A percentile compares a stretch with the other conserved stretches of the same genome.
These are phyloP conservation scores for Theileria equi DNA, from an alignment of 169 alveolate genomes.

Conservation along the genomic window DNA sequence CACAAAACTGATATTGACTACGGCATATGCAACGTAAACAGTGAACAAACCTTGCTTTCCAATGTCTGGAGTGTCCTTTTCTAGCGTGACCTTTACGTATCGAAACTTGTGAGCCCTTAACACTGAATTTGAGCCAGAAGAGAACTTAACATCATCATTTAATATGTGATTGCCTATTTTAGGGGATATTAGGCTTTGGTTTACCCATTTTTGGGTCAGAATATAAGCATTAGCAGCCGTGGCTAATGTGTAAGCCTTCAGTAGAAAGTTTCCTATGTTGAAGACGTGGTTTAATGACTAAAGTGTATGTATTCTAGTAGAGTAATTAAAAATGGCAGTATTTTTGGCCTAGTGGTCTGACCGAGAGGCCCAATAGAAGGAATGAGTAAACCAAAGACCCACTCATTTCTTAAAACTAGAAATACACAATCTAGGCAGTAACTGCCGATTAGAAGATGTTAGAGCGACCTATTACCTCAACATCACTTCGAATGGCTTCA, in stretches of 20 bases:
- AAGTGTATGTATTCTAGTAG: neutral
- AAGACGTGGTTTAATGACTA: neutral
- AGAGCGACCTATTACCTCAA: conserved; percentile 52
- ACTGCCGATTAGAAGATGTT: conserved; percentile 9
- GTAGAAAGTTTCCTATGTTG: conserved; percentile 3
- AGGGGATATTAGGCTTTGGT: neutral
- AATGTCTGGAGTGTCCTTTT: conserved; percentile 61
- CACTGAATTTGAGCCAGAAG: neutral
- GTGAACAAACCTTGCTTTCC: conserved; percentile 46
- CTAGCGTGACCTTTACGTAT: conserved; percentile 53
- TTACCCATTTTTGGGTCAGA: neutral
- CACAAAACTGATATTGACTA: too few relatives aligned
- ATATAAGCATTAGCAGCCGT: conserved; percentile 11
- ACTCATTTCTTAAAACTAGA: neutral
- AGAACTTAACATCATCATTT: neutral
- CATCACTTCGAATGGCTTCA: conserved; percentile 81
- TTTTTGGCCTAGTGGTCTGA: too few relatives aligned
- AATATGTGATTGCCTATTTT: neutral
- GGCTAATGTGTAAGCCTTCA: conserved; percentile 2
- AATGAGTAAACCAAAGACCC: neutral
- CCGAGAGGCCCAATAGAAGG: too few relatives aligned
- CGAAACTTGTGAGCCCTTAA: conserved; percentile 39
- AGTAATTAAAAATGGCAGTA: too few relatives aligned
- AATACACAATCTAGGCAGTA: neutral
- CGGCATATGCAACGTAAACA: neutral